Conservation (phyloP, 768 basidiomycete genomes). For the Pisolithus orientalis region DNA sequence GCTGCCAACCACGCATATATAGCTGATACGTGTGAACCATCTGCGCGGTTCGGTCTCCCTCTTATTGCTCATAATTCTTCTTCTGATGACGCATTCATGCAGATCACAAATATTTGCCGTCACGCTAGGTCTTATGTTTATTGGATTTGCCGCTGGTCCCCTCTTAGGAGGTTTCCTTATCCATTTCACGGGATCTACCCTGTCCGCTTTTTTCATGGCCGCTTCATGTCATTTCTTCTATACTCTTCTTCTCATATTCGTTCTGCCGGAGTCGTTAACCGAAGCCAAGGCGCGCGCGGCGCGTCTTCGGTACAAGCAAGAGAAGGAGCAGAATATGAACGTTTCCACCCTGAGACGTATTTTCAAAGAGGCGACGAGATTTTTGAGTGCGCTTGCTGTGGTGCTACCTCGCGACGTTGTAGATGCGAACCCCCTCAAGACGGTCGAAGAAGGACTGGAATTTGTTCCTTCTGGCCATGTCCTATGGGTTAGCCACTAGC, state of each 20-base stretch:
- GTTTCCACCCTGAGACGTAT: slow-evolving; percentile 1
- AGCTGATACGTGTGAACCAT: slow-evolving; percentile 57
- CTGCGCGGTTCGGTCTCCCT: slow-evolving; percentile 38
- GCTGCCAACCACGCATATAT: slow-evolving; percentile 62
- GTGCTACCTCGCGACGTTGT: slow-evolving; percentile 42
- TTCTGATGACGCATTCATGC: slow-evolving; percentile 3
- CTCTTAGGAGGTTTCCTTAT: slow-evolving; percentile 64
- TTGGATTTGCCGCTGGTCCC: slow-evolving; percentile 77
- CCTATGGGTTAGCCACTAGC: slow-evolving; percentile 41
- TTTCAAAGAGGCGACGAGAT: slow-evolving; percentile 49
- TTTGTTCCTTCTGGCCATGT: slow-evolving; percentile 48
- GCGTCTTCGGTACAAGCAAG: slow-evolving; percentile 10
- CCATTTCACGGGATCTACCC: slow-evolving; percentile 41
- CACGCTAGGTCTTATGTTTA: slow-evolving; percentile 59
- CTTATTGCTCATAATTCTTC: not conserved
- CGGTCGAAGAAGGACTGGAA: slow-evolving; percentile 54
- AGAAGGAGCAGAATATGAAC: slow-evolving; percentile 6
- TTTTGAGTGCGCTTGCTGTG: slow-evolving; percentile 67
- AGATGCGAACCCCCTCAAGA: slow-evolving; percentile 37
- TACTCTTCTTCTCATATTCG: slow-evolving; percentile 42
- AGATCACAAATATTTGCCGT: slow-evolving; percentile 67
- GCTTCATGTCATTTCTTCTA: slow-evolving; percentile 43
- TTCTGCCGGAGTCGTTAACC: slow-evolving; percentile 78
- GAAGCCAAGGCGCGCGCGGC: slow-evolving; percentile 33
- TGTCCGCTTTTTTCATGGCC: slow-evolving; percentile 72